Base-by-base conservation (phyloP, 768 basidiomycete genomes). In the Mycena alexandri region DNA sequence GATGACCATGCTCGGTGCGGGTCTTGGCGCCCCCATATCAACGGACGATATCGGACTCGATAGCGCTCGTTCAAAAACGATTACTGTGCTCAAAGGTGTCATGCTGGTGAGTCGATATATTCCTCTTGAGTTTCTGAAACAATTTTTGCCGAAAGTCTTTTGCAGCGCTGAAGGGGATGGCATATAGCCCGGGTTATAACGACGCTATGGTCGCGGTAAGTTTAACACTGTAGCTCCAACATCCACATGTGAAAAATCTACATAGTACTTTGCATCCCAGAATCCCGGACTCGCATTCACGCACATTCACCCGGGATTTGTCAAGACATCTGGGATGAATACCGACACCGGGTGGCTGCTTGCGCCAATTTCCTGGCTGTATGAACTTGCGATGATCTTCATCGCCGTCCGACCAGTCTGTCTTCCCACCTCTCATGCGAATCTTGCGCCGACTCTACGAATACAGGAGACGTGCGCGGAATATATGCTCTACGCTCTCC, bases 271-370 rank as follows among this genome's bases (percentile, higher is more conserved):
- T n/a, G 68, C 73, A 8, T 43, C 62, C 5, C 65, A 62, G 10
- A 50, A 74, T 29, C 73, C 74, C 6, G 55, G 55, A 43, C 36
- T 77, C 13, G 62, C 70, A 9, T 74, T 77, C 67, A 72, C 69
- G 6, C 76, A 77, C 63, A 66, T 68, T 9, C 71, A 60, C 51
- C 76, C 76, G 6, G 76, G 76, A 2, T 54, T 60, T n/a, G 75
- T 77, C 19, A 65, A 69, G 25, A 73, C 75, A 3, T 21, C 54
- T 8, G 25, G 70, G n/a, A 46, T 68, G 47, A 46, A 59, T 25
- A 50, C 33, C n/a, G 58, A 50, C 55, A 29, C 50, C 51, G 67
- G 67, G 17, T 54, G 56, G 54, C 62, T 68, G 2, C 38, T 56
- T 2, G 42, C 53, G 5, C 66, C 60, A 3, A 22, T 64, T 21